Base-by-base conservation (phyloP, 805 yeast genomes). In the Starmerella geochares region DNA sequence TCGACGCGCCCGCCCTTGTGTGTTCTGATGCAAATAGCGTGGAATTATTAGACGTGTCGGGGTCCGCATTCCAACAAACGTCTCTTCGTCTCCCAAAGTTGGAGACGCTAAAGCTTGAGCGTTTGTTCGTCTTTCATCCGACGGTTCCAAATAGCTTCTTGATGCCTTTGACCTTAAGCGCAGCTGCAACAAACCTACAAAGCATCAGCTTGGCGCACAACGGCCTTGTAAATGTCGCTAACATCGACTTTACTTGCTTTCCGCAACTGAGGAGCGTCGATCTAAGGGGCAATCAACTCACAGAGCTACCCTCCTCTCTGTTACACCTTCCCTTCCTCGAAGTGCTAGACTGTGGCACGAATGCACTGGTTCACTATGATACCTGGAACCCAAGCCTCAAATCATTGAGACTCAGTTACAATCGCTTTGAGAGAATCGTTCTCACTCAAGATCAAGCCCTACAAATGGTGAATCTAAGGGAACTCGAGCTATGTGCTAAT, bases 401-500 rank as follows among this genome's bases (percentile, higher is more conserved):
- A 49, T 65, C 74, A 6, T 66, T 92, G 55, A 87, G 88, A 61
- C 67, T 94, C 46, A 80, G 95, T 6, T 86, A 95, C 6, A 92
- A 94, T 63, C 69, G 75, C 33, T 67, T 83, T 56, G 70, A 70
- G 32, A 5, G 27, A 14, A 17, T 54, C 21, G 24, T 20, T 4
- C 44, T 54, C 5, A 32, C 41, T 2, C 23, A 35, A 14, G 62
- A 57, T 11, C 72, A 79, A 46, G 85, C 86, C 0, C 71, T 53
- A 47, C 75, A 81, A 1, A 68, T 90, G 17, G 77, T 78, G 55
- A 72, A 75, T 46, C 71, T 90, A 48, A 67, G 71, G 38, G 81
- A 81, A 48, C 70, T 92, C 54, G 94, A 90, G 61, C 61, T 90
- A 38, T 84, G 95, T 0, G 88, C 86, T 65, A 92, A 92, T 64